Percentiles rank a stretch among this genome's conserved stretches.
Conservation (phyloP, 257 asterid species). For the Salvia rosmarinus region DNA sequence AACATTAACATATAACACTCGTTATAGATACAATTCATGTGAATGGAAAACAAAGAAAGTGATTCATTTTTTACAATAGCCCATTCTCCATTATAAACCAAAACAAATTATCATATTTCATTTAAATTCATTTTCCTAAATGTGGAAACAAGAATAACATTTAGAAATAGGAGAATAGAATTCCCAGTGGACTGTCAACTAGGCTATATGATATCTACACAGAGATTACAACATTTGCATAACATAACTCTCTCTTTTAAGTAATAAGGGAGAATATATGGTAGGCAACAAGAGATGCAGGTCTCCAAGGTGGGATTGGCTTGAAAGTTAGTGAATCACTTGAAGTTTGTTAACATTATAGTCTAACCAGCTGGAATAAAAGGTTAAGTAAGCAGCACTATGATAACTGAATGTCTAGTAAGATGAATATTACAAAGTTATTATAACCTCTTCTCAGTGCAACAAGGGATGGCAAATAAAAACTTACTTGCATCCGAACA, state of each 20-base stretch:
- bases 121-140: not conserved
- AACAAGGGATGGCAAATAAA: not conserved
- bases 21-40: conserved; percentile 21
- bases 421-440: not conserved
- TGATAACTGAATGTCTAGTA: not conserved
- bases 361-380: too few species aligned
- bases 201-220: too few species aligned
- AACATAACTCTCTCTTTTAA: too few species aligned
- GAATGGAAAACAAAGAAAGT: conserved; percentile 1
- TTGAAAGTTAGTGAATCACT: conserved; percentile 5
- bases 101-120: not conserved
- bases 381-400: not conserved
- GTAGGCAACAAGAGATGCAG: not conserved
- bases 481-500: conserved; percentile 63
- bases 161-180: not conserved
- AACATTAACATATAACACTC: conserved; percentile 30
- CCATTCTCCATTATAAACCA: not conserved
- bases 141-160: not conserved
- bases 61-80: not conserved
- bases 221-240: too few species aligned
- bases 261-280: not conserved
- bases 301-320: conserved; percentile 2
- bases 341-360: too few species aligned
- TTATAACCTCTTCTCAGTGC: not conserved
- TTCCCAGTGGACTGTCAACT: not conserved